Percentiles rank a stretch among this genome's conserved stretches.
phyloP scores from a whole-genome alignment of 805 yeast species.

The Monosporozyma aerobia region DNA sequence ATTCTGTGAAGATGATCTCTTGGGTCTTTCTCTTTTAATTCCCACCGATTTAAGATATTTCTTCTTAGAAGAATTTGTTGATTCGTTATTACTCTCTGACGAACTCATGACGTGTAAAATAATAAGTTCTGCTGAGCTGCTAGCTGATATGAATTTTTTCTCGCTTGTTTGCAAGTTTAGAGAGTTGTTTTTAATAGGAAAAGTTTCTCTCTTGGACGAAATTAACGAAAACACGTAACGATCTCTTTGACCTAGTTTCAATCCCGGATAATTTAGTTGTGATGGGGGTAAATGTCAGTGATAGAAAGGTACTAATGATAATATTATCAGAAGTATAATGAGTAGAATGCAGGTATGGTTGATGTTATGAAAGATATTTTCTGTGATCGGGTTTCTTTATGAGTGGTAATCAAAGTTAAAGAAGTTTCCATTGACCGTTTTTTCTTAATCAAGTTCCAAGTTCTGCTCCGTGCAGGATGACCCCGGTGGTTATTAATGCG shows the following conservation, averaged over 20 bases:
- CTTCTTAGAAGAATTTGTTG: not conserved
- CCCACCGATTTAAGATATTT: not conserved
- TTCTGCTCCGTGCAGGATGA: not conserved
- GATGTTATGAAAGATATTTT: not conserved
- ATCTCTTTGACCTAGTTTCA: not conserved
- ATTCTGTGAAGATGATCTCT: slow-evolving; percentile 22
- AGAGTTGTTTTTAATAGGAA: not conserved
- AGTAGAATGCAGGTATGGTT: not conserved
- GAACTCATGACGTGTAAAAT: not conserved
- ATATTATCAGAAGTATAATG: not conserved
- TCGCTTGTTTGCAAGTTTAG: not conserved
- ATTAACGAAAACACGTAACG: not conserved
- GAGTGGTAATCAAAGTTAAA: not conserved
- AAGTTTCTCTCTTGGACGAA: not conserved
- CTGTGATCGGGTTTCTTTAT: not conserved
- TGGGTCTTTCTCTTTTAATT: slow-evolving; percentile 16
- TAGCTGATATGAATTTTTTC: not conserved
- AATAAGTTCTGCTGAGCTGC: not conserved
- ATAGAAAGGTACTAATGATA: not conserved
- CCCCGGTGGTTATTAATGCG: not conserved
- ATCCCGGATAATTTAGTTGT: not conserved
- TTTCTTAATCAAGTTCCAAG: not conserved
- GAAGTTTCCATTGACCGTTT: not conserved
- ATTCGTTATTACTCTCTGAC: not conserved
- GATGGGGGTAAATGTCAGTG: not conserved